Conservation (phyloP, 805 yeast genomes). For the Diddensiella transvaalensis region DNA sequence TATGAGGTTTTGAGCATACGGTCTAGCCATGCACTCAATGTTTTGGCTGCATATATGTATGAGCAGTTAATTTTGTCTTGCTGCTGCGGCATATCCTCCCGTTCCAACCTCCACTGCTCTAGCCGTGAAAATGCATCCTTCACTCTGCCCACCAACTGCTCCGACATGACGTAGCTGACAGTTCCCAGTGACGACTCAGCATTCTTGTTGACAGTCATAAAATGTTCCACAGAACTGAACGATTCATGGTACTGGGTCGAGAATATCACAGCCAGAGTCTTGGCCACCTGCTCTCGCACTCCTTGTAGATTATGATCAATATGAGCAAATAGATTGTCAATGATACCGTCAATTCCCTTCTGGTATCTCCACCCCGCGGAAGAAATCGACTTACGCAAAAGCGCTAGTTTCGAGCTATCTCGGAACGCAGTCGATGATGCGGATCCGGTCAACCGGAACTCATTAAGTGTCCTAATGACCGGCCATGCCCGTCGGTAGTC, state of each 20-base stretch:
- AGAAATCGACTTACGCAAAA: constrained; percentile 50
- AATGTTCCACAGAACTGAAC: constrained; percentile 37
- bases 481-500: constrained; percentile 57
- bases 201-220: constrained; percentile 37
- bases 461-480: constrained; percentile 43
- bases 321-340: constrained; percentile 45
- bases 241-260: constrained; percentile 44
- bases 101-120: constrained; percentile 37
- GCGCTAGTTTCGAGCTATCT: constrained; percentile 57
- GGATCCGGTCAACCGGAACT: constrained; percentile 44
- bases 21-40: constrained; percentile 58
- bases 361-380: constrained; percentile 55
- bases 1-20: constrained; percentile 52
- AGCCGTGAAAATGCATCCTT: constrained; percentile 44
- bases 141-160: constrained; percentile 37
- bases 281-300: constrained; percentile 67
- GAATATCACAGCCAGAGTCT: constrained; percentile 49
- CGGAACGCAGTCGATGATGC: constrained; percentile 59
- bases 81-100: constrained; percentile 4
- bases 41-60: constrained; percentile 62
- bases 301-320: constrained; percentile 65
- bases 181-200: constrained; percentile 37
- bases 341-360: constrained; percentile 39
- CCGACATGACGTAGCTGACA: constrained; percentile 30
- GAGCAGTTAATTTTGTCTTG: constrained; percentile 38